These are phyloP conservation scores for Helotiales sp. DNA, from an alignment of 2,329 filamentous ascomycete genomes.

Conservation along the genomic window DNA sequence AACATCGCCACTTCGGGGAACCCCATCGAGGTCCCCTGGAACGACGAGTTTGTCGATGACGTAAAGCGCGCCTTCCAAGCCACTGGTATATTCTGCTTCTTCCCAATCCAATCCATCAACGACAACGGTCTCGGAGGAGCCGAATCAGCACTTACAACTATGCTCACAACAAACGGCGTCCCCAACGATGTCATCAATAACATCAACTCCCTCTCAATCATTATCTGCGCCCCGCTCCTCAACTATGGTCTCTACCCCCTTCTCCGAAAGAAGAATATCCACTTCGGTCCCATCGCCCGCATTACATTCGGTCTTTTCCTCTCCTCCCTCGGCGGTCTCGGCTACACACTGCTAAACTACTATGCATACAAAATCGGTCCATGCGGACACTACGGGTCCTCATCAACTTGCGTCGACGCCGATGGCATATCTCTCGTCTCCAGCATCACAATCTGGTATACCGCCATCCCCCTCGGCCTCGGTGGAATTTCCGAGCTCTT, in stretches of 20 bases:
- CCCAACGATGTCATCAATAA: constrained; percentile 80
- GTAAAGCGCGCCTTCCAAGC: constrained; percentile 68
- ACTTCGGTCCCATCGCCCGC: constrained; percentile 73
- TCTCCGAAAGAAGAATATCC: constrained; percentile 61
- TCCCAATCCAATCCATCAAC: constrained; percentile 43
- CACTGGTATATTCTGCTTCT: constrained; percentile 65
- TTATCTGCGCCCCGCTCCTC: constrained; percentile 71
- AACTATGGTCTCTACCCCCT: constrained; percentile 68
- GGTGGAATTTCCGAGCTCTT: constrained; percentile 54
- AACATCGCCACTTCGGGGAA: constrained; percentile 53
- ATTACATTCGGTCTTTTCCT: constrained; percentile 71
- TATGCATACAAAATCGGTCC: constrained; percentile 63
- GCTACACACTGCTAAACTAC: constrained; percentile 56
- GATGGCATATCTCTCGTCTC: constrained; percentile 23
- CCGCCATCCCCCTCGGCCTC: constrained; percentile 53
- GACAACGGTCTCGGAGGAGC: constrained; percentile 49
- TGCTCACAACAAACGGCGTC: constrained; percentile 66
- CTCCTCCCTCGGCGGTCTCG: constrained; percentile 58
- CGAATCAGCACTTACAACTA: constrained; percentile 53
- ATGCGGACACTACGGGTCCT: constrained; percentile 49
- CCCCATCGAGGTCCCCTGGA: constrained; percentile 74
- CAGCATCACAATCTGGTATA: constrained; percentile 44
- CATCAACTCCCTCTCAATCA: constrained; percentile 72
- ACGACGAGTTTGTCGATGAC: constrained; percentile 80
- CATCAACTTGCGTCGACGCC: constrained; percentile 20